phyloP scores from a whole-genome alignment of 371 early-diverging fungal genomes.

The Basidiobolus meristosporus region DNA sequence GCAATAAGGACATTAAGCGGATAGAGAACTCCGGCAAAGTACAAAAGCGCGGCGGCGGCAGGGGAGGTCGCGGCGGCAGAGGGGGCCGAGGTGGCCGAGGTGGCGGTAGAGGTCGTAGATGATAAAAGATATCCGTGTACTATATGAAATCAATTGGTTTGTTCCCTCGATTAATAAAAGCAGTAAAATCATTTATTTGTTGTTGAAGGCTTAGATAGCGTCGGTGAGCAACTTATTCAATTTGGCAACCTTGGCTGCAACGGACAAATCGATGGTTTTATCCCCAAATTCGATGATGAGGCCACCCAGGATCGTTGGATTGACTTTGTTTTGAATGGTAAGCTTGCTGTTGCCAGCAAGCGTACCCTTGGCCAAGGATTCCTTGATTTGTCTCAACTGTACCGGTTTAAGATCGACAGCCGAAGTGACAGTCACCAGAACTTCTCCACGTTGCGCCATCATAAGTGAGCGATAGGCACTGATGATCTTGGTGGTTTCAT shows the following conservation, averaged over 20 bases:
- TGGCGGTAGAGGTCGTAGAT: too few relatives aligned
- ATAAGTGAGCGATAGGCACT: constrained; percentile 62
- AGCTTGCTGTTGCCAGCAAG: constrained; percentile 25
- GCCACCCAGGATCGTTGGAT: constrained; percentile 88
- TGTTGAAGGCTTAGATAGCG: too few relatives aligned
- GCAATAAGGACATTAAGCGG: constrained; percentile 10
- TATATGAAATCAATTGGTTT: too few relatives aligned
- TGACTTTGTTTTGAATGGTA: constrained; percentile 17
- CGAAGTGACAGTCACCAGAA: constrained; percentile 75
- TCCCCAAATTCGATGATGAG: constrained; percentile 92
- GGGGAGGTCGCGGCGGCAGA: not conserved
- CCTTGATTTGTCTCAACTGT: constrained; percentile 23
- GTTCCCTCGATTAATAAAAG: too few relatives aligned
- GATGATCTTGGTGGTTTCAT: constrained; percentile 66
- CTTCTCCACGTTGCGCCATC: constrained; percentile 83
- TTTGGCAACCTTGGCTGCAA: constrained; percentile 84
- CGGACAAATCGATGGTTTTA: constrained; percentile 94
- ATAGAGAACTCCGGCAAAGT: constrained; percentile 2
- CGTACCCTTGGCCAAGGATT: constrained; percentile 22
- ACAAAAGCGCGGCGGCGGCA: constrained; percentile 4
- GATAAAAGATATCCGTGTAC: too few relatives aligned
- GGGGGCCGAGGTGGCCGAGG: not conserved
- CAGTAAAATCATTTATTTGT: too few relatives aligned
- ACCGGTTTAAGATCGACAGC: constrained; percentile 38
- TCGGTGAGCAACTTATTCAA: constrained; percentile 65